phyloP scores from a whole-genome alignment of 192 early-diverging fungal species.

The Borealophlyctis nickersoniae region DNA sequence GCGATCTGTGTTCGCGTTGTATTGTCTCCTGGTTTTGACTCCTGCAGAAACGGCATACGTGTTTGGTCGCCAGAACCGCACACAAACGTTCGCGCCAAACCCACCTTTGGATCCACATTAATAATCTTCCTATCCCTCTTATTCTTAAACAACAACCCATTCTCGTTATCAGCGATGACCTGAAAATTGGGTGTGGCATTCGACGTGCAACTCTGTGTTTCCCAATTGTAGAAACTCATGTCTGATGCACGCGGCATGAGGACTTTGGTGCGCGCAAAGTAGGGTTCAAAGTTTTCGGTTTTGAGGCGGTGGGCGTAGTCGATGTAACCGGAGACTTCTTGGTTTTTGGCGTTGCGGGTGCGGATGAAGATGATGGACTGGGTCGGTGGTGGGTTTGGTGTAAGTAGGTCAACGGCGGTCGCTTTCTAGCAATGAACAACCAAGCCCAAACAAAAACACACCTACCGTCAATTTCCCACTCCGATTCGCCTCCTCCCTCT shows the following conservation, averaged over 20 bases:
- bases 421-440: neutral
- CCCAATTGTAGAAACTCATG: slow-evolving; percentile 68
- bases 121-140: slow-evolving; percentile 65
- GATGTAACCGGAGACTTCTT: slow-evolving; percentile 62
- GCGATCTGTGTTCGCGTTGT: slow-evolving; percentile 50
- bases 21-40: slow-evolving; percentile 57
- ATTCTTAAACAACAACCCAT: slow-evolving; percentile 62
- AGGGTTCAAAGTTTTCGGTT: slow-evolving; percentile 60
- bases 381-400: neutral
- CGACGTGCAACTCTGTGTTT: slow-evolving; percentile 61
- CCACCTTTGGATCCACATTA: slow-evolving; percentile 61
- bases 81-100: neutral
- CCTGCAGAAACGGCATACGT: slow-evolving; percentile 31
- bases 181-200: slow-evolving; percentile 66
- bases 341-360: slow-evolving; percentile 49
- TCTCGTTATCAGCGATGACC: slow-evolving; percentile 67
- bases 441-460: neutral
- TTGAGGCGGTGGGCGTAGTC: slow-evolving; percentile 64
- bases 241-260: slow-evolving; percentile 53
- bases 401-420: neutral
- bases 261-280: slow-evolving; percentile 42
- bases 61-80: neutral
- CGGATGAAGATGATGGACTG: slow-evolving; percentile 59
- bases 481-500: slow-evolving; percentile 62
- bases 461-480: slow-evolving; percentile 58